Base-by-base conservation (phyloP, 78 protist species). In the Dictyostelium discoideum region DNA sequence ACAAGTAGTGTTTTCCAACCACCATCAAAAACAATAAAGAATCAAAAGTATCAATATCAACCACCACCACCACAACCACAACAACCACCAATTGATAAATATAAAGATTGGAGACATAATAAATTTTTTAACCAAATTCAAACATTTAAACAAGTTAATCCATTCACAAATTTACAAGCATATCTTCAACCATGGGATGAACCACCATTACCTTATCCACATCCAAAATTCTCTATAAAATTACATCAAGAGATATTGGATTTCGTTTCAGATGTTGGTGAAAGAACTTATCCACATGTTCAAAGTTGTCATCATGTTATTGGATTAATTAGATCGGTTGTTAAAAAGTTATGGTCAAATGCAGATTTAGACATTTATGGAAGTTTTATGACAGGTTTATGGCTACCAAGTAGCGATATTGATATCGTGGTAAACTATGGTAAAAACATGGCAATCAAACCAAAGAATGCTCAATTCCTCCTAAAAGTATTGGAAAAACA, bases 391-490 rank as follows among this genome's bases (percentile, higher is more conserved):
- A 90, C 94, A 50, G 94, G 94, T 13, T 63, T 90, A 32, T 90
- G 94, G 94, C 40, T 90, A 10, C 94, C 94, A 13, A 65, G 82
- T 10, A 82, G 88, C 73, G 94, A 90, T 39, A 82, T 90, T 9
- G 94, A 90, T 67, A 90, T 90, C 11, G 94, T 90, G 2, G 94
- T 90, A n/a, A 82, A 90, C 57, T 90, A 90, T 81, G 87, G 87
- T 10, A 90, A 82, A 29, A 90, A 90, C 32, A 65, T 90, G 84
- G n/a, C 94, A 2, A 82, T 90, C 24, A 84, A 85, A 44, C 85
- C 94, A 44, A 90, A 90, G 84, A 90, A 90, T 90, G 94, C 94
- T 40, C 94, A 90, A 72, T 90, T 90, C 39, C 87, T 90, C 18
- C n/a, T 90, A 20, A 72, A 90, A 18, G 94, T 90, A 6, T 60